Base-by-base conservation (phyloP, 768 basidiomycete species). In the Coprinopsis marcescibilis region DNA sequence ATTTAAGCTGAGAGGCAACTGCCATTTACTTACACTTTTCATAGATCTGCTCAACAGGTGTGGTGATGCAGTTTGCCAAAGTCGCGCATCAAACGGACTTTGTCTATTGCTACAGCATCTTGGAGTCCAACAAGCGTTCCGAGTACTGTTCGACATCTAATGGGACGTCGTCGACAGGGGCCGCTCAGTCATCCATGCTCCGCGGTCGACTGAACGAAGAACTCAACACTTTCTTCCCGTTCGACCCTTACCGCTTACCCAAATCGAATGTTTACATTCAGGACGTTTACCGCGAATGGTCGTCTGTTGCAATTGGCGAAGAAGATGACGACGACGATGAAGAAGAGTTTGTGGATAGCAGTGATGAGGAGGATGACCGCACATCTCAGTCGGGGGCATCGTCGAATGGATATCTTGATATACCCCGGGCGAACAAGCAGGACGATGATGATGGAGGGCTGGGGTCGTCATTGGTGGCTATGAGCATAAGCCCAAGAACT, bases 191-290 rank as follows among this genome's bases (percentile, higher is more conserved):
- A 26, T n/a, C 53, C 26, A 24, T 41, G 30, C 17, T 51, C 71
- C 49, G 77, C 77, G 42, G 70, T 77, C 7, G 36, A 19, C 42
- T 49, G 23, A 43, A 49, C 35, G 36, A 49, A 34, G 91, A 94
- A 50, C 73, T 98, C 46, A 92, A 91, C 59, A 81, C 84, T 10
- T 98, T 97, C 71, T 99, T 99, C 72, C 96, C 96, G 0, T 99
- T 99, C 61, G 96, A 99, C 63, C 96, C 96, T 2, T 98, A 91
- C 70, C 87, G 83, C 49, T 80, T 99, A 3, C 86, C 90, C 0
- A 75, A 80, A 48, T 92, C 90, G 29, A 71, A 76, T 24, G 62
- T 65, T 17, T 96, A 83, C 57, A 86, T 99, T 45, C 81, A 89
- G 44, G 73, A 71, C 7, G 77, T 96, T 21, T 99, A 97, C 58